A percentile compares a stretch with the other conserved stretches of the same genome.
Evolutionary conservation across 345 rosid species (phyloP).

Genomic region (Arabis hirsuta): DNA sequence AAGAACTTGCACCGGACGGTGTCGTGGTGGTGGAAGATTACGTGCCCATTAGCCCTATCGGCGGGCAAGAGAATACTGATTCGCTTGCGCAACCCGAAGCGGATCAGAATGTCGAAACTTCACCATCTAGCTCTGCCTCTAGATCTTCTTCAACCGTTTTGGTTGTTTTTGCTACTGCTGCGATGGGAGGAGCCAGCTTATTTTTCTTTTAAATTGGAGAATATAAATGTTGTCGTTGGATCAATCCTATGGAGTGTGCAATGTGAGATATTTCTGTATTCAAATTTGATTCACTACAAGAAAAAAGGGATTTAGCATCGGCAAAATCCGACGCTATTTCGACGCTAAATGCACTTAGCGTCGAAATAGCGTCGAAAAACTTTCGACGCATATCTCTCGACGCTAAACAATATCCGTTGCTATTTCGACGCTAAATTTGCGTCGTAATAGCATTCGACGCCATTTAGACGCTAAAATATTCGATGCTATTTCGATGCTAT

Average conservation of each 20-base stretch:
- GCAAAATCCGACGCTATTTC: no score
- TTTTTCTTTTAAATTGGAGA: constrained; percentile 35
- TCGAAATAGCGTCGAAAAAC: no score
- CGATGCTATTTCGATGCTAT: no score
- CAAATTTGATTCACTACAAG: no score
- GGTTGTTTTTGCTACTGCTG: not conserved
- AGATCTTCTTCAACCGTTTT: constrained; percentile 23
- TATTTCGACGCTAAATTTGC: no score
- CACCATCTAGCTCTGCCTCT: constrained; percentile 10
- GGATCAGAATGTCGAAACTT: not conserved
- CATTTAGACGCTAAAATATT: no score
- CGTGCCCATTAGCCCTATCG: constrained; percentile 27
- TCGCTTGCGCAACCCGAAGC: constrained; percentile 35
- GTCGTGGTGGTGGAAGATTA: constrained; percentile 35
- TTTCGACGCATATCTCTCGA: no score
- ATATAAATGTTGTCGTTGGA: constrained; percentile 10
- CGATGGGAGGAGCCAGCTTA: constrained; percentile 20
- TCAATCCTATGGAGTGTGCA: constrained; percentile 11
- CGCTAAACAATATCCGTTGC: no score
- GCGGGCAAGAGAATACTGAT: not conserved
- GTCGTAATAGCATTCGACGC: no score
- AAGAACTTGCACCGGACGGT: constrained; percentile 45
- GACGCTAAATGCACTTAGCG: no score
- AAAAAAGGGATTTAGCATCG: no score
- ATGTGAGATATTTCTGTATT: constrained; percentile 13